Conservation (phyloP, 2,329 filamentous ascomycete species). For the Apiospora marii region DNA sequence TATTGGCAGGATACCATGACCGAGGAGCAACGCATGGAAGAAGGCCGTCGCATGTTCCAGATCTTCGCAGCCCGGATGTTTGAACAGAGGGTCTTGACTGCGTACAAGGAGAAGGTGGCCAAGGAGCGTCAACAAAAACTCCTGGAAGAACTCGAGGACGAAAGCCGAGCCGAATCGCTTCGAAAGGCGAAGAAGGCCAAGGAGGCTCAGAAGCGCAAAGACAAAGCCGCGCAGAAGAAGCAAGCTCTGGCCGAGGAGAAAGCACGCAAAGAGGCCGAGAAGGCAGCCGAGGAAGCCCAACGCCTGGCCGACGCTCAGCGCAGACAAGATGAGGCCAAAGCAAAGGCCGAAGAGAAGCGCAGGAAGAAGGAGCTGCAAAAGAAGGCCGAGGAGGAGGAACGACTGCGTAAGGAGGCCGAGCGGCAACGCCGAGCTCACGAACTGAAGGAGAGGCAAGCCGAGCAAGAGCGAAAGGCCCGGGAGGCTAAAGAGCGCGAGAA, state of each 20-base stretch:
- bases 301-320: conserved; percentile 78
- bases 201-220: conserved; percentile 94
- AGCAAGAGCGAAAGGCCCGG: conserved; percentile 82
- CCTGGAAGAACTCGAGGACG: conserved; percentile 89
- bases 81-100: conserved; percentile 93
- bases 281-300: conserved; percentile 84
- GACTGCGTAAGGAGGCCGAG: conserved; percentile 83
- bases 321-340: conserved; percentile 80
- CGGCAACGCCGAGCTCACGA: conserved; percentile 81
- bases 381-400: conserved; percentile 90
- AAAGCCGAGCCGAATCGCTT: conserved; percentile 76
- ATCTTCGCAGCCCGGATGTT: conserved; percentile 99
- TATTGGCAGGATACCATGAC: conserved; percentile 89
- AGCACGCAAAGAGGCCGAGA: conserved; percentile 85
- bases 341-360: conserved; percentile 87
- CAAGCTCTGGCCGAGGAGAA: conserved; percentile 90
- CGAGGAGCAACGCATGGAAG: conserved; percentile 98
- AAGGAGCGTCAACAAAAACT: conserved; percentile 90
- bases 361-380: conserved; percentile 91
- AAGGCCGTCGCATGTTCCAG: conserved; percentile 98
- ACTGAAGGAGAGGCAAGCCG: conserved; percentile 84
- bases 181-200: conserved; percentile 92
- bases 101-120: conserved; percentile 97
- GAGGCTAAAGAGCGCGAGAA: conserved; percentile 84
- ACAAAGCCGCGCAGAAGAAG: conserved; percentile 90